A percentile compares a stretch with the other conserved stretches of the same genome.
Evolutionary conservation across 75 land plant genomes (phyloP).

Genomic region (Isoetes taiwanensis): DNA sequence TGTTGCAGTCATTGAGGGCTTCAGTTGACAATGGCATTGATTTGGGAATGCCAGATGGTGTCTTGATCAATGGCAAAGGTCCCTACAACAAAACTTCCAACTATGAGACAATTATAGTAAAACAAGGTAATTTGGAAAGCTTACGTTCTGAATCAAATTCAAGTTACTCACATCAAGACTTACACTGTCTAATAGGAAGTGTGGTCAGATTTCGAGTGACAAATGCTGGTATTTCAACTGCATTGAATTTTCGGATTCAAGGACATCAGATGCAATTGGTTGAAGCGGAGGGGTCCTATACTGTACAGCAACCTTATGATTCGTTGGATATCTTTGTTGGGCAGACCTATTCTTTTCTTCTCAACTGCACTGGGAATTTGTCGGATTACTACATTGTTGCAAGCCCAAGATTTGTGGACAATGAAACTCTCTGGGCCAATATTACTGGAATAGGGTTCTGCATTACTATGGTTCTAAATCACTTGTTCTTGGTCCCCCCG

Average conservation of each 20-base stretch:
- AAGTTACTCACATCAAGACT: not conserved
- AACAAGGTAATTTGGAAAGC: constrained; percentile 35
- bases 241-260: constrained; percentile 81
- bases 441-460: constrained; percentile 59
- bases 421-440: constrained; percentile 44
- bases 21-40: constrained; percentile 43
- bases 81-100: constrained; percentile 45
- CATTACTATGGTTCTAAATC: constrained; percentile 56
- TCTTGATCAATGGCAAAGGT: constrained; percentile 76
- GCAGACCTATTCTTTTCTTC: constrained; percentile 72
- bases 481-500: constrained; percentile 47
- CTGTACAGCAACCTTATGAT: constrained; percentile 53
- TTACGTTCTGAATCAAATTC: not conserved
- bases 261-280: constrained; percentile 57
- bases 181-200: constrained; percentile 36
- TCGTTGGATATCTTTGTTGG: constrained; percentile 81
- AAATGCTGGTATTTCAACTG: constrained; percentile 56
- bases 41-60: constrained; percentile 69
- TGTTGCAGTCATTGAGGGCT: constrained; percentile 49
- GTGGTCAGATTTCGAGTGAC: constrained; percentile 66
- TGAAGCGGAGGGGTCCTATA: constrained; percentile 84
- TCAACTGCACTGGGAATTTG: constrained; percentile 77
- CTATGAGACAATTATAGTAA: constrained; percentile 40
- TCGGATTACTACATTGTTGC: constrained; percentile 91
- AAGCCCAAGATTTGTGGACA: constrained; percentile 60